Evolutionary conservation across 176 grass and related monocot genomes (phyloP).

Genomic region (Miscanthus lutarioriparius): DNA sequence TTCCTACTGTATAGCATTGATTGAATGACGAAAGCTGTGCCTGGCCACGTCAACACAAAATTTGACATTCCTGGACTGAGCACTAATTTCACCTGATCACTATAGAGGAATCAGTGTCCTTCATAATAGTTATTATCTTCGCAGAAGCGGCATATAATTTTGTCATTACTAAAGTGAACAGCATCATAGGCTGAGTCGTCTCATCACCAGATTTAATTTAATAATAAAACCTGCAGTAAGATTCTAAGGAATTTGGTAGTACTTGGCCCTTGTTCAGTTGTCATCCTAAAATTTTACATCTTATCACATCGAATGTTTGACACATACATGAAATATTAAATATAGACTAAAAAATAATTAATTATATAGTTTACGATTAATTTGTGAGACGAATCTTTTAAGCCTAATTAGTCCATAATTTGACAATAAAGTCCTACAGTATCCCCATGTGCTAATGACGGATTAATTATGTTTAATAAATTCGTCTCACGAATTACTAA

Average conservation of each 20-base stretch:
- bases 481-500: too few relatives aligned
- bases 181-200: neutral
- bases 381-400: too few relatives aligned
- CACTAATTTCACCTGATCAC: neutral
- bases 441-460: too few relatives aligned
- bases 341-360: too few relatives aligned
- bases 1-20: neutral
- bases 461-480: too few relatives aligned
- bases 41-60: neutral
- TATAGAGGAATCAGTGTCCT: neutral
- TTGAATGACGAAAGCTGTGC: neutral
- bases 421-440: too few relatives aligned
- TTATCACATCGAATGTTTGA: too few relatives aligned
- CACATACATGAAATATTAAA: too few relatives aligned
- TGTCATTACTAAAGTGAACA: slow-evolving; percentile 16
- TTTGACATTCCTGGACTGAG: neutral
- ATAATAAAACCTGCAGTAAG: neutral
- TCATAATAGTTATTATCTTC: neutral
- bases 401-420: too few relatives aligned
- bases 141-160: neutral
- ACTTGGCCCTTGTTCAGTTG: too few relatives aligned
- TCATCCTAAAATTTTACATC: too few relatives aligned
- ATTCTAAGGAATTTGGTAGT: slow-evolving; percentile 5
- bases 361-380: too few relatives aligned
- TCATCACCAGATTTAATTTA: slow-evolving; percentile 12